Evolutionary conservation across 2,329 filamentous ascomycete genomes (phyloP).

Genomic region (Diaporthe longicolla): DNA sequence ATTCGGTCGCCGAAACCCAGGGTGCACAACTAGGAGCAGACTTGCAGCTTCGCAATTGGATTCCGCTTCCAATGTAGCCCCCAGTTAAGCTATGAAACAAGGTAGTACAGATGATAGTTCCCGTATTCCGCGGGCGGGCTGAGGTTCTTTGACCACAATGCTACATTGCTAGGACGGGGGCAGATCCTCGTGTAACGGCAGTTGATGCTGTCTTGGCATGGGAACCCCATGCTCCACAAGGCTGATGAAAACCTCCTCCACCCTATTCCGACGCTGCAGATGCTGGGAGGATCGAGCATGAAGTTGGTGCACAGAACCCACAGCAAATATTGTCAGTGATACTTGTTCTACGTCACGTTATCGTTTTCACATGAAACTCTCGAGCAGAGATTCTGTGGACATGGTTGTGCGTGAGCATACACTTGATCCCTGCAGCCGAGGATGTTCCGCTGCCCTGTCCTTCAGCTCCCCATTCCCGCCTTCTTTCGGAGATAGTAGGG

Average conservation of each 20-base stretch:
- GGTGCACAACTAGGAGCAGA: neutral
- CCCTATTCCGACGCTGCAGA: neutral
- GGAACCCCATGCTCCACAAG: neutral
- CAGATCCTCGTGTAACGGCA: constrained; percentile 18
- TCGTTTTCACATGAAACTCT: constrained; percentile 19
- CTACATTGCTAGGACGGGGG: constrained; percentile 30
- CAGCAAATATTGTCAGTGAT: neutral
- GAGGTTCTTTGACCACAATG: constrained; percentile 20
- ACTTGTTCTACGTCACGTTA: constrained; percentile 1
- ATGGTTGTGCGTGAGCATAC: neutral
- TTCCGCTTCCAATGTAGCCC: constrained; percentile 12
- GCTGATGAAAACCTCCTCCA: constrained; percentile 6
- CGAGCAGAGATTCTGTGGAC: constrained; percentile 1
- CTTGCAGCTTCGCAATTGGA: constrained; percentile 12
- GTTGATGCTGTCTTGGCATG: constrained; percentile 30
- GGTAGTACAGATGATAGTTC: constrained; percentile 32
- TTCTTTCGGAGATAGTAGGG: neutral
- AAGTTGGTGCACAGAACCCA: constrained; percentile 13
- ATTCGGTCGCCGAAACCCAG: constrained; percentile 23
- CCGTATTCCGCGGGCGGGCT: constrained; percentile 24
- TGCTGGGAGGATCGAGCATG: neutral
- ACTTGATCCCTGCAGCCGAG: constrained; percentile 13
- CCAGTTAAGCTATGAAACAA: constrained; percentile 22
- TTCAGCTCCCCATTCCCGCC: neutral
- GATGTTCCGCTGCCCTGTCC: neutral